Evolutionary conservation across 768 basidiomycete genomes (phyloP).

Genomic region (Rhizopogon roseolus): DNA sequence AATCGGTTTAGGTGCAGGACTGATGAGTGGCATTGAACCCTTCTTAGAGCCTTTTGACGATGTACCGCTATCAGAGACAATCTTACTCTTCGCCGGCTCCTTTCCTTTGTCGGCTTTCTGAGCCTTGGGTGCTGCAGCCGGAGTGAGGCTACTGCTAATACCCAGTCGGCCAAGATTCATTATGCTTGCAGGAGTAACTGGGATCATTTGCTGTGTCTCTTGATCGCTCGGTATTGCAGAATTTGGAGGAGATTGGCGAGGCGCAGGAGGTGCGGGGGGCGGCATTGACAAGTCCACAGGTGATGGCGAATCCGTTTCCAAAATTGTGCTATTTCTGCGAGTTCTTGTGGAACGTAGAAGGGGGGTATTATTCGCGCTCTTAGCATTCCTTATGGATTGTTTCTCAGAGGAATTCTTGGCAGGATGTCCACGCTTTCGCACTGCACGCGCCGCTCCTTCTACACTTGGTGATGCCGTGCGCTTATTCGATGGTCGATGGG

Average conservation of each 20-base stretch:
- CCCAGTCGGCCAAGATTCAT: conserved; percentile 80
- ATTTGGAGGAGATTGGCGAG: conserved; percentile 11
- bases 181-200: conserved; percentile 88
- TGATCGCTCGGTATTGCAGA: conserved; percentile 1
- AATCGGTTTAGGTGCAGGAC: conserved; percentile 64
- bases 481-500: conserved; percentile 37
- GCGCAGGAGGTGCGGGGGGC: conserved; percentile 61
- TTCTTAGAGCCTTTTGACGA: conserved; percentile 22
- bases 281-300: conserved; percentile 90
- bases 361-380: conserved; percentile 59
- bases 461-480: conserved; percentile 53
- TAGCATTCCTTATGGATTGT: conserved; percentile 24
- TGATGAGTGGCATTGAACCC: conserved; percentile 31
- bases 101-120: conserved; percentile 24
- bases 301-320: conserved; percentile 63
- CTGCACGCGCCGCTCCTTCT: conserved; percentile 43
- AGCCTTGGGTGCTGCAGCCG: conserved; percentile 20
- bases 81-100: conserved; percentile 24
- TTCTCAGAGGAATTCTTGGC: conserved; percentile 15
- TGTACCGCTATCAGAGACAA: conserved; percentile 12
- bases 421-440: conserved; percentile 53
- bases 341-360: conserved; percentile 42
- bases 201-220: conserved; percentile 36
- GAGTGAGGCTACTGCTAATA: conserved; percentile 36
- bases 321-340: conserved; percentile 37